Evolutionary conservation across 75 land plant species (phyloP).

Genomic region (Isoetes taiwanensis): DNA sequence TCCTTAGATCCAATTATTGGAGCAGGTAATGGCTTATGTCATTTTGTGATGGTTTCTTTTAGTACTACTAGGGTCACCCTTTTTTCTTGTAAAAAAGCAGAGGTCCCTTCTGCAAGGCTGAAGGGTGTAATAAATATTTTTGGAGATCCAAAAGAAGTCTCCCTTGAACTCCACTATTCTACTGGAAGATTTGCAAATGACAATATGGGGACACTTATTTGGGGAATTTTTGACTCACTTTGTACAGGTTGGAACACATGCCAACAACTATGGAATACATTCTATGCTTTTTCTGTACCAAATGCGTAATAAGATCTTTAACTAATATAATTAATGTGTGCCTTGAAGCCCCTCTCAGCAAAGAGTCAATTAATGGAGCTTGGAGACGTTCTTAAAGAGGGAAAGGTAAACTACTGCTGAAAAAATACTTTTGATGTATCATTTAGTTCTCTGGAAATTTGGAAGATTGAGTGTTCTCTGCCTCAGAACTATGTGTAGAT

Average conservation of each 20-base stretch:
- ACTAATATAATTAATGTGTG: neutral
- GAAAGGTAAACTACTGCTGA: no score
- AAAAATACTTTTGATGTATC: no score
- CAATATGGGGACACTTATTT: slow-evolving; percentile 12
- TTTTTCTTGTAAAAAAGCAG: no score
- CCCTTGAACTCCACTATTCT: slow-evolving; percentile 3
- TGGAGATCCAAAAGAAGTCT: slow-evolving; percentile 10
- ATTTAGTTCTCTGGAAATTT: no score
- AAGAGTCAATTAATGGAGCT: neutral
- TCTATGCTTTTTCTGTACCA: neutral
- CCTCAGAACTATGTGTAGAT: neutral
- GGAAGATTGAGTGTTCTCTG: no score
- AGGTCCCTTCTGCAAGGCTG: slow-evolving; percentile 11
- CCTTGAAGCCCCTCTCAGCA: slow-evolving; percentile 1
- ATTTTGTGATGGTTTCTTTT: no score
- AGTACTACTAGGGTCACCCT: no score
- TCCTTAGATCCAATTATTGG: no score
- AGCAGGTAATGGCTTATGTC: no score
- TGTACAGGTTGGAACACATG: neutral
- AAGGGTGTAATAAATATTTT: neutral
- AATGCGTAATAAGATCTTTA: neutral
- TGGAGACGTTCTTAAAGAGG: no score
- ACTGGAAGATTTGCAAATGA: slow-evolving; percentile 17
- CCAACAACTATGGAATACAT: no score
- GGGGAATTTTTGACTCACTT: slow-evolving; percentile 12